Conservation (phyloP, 768 basidiomycete species). For the Rhizopogon vesiculosus region DNA sequence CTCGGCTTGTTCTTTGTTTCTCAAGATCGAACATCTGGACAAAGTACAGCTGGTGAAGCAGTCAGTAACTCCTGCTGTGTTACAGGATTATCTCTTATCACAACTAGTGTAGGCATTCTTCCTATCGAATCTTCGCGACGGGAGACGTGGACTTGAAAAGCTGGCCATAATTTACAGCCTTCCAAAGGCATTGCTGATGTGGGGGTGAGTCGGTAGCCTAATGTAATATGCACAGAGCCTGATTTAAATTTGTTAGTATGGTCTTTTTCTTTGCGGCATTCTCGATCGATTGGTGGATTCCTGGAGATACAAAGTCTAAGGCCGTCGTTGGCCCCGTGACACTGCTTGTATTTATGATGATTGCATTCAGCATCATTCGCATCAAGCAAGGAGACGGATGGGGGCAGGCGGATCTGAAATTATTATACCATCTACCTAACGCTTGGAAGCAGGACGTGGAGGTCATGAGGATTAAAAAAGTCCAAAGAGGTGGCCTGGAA, state of each 20-base stretch:
- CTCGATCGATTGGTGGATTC: conserved; percentile 18
- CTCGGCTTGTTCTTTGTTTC: conserved; percentile 32
- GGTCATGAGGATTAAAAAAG: background rate
- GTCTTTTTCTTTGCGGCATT: conserved; percentile 23
- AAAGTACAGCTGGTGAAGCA: conserved; percentile 18
- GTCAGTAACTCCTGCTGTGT: conserved; percentile 17
- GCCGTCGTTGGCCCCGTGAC: conserved; percentile 27
- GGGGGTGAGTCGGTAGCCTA: conserved; percentile 17
- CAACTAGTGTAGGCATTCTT: conserved; percentile 17
- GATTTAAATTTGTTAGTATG: conserved; percentile 14
- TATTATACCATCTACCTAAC: background rate
- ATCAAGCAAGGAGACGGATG: conserved; percentile 5
- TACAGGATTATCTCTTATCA: background rate
- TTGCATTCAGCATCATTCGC: conserved; percentile 40
- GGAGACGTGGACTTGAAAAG: conserved; percentile 19
- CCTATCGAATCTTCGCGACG: conserved; percentile 11
- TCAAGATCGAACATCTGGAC: conserved; percentile 27
- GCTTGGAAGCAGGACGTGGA: background rate
- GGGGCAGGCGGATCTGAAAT: background rate
- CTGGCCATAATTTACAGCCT: conserved; percentile 30
- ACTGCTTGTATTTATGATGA: conserved; percentile 24
- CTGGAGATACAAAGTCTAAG: conserved; percentile 8
- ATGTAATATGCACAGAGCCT: background rate
- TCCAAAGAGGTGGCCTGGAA: background rate
- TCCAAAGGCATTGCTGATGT: conserved; percentile 29